A percentile compares a stretch with the other conserved stretches of the same genome.
These are phyloP conservation scores for Pythium brassicae DNA, from an alignment of 352 stramenopile species.

Conservation along the genomic window DNA sequence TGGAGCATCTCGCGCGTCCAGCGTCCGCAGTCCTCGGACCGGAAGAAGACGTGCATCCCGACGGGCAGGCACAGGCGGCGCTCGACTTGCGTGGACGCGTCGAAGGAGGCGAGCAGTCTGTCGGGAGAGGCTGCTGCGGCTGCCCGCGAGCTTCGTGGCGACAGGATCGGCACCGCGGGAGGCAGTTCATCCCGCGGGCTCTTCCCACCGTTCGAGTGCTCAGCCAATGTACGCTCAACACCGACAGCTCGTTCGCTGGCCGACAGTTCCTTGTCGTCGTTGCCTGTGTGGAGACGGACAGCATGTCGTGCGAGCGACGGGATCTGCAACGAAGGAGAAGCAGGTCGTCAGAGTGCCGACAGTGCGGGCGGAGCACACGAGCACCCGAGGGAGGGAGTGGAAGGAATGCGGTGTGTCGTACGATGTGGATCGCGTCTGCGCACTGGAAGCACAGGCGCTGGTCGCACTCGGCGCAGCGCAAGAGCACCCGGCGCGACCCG, in stretches of 20 bases:
- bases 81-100: conserved; percentile 22
- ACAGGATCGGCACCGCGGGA: conserved; percentile 7
- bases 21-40: conserved; percentile 30
- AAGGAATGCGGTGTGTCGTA: conserved; percentile 16
- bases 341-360: neutral
- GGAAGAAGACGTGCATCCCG: conserved; percentile 56
- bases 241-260: neutral
- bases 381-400: too few species aligned
- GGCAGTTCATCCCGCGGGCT: neutral
- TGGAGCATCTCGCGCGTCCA: conserved; percentile 61
- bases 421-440: conserved; percentile 74
- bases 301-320: conserved; percentile 31
- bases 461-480: conserved; percentile 43
- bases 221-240: neutral
- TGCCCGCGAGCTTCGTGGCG: conserved; percentile 5
- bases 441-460: conserved; percentile 54
- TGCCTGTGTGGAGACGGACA: conserved; percentile 12
- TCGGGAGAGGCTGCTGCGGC: neutral
- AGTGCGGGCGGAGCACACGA: neutral
- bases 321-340: conserved; percentile 28
- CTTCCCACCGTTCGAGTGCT: neutral
- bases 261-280: neutral
- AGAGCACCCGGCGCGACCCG: conserved; percentile 12
- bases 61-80: conserved; percentile 24
- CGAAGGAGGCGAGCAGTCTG: neutral